Conservation (phyloP, 2,329 filamentous ascomycete genomes). For the Ophiostoma novo-ulmi region DNA sequence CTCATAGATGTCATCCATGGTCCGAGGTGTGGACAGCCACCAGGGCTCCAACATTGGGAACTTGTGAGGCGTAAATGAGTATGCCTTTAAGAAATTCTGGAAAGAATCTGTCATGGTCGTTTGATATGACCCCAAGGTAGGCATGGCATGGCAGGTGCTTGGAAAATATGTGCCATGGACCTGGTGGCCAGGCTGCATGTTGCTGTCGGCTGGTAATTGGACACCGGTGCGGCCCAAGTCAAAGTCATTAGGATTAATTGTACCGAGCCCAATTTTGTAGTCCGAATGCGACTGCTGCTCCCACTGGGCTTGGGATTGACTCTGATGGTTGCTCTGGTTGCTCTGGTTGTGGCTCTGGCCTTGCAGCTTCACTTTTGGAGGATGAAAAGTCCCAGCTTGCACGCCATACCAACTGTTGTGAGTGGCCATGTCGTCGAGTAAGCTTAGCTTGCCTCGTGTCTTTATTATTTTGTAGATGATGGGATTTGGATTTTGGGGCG, state of each 20-base stretch:
- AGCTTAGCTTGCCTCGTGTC: not conserved
- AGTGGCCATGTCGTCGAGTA: not conserved
- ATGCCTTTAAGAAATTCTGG: not conserved
- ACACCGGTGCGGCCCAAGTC: not conserved
- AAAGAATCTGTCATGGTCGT: not conserved
- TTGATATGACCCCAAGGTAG: not conserved
- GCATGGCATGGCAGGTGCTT: not conserved
- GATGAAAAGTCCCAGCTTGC: not conserved
- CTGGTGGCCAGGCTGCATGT: not conserved
- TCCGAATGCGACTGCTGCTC: not conserved
- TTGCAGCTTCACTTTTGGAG: not conserved
- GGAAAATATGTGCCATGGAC: too few relatives aligned
- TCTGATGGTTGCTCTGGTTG: not conserved
- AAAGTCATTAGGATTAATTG: not conserved
- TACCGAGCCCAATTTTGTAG: not conserved
- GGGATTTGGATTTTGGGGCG: not conserved
- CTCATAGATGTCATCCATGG: not conserved
- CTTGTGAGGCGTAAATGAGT: not conserved
- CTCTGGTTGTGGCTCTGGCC: not conserved
- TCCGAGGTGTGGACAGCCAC: not conserved
- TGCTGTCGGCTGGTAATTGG: not conserved
- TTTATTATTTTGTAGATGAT: not conserved
- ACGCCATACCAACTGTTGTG: not conserved
- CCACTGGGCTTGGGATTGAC: not conserved
- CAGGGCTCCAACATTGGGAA: not conserved